Evolutionary conservation across 495 filamentous ascomycete species (phyloP).

Genomic region (Poronia punctata): DNA sequence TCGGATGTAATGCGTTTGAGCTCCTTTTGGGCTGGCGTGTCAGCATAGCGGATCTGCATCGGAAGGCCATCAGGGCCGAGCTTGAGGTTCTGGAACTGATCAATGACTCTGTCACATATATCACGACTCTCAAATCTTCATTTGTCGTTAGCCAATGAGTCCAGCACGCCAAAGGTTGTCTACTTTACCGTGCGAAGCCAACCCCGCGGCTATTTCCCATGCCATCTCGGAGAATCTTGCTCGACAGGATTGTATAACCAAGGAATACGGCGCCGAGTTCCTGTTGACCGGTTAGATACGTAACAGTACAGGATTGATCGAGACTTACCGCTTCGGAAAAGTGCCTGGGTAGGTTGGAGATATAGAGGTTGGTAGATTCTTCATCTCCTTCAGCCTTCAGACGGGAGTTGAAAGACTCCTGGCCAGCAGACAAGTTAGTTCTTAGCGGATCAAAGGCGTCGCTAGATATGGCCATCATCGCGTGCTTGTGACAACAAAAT

Average conservation of each 20-base stretch:
- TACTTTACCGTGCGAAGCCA: constrained; percentile 83
- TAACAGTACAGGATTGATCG: constrained; percentile 3
- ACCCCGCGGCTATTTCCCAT: constrained; percentile 92
- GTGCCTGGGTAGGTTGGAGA: constrained; percentile 85
- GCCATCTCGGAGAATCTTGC: constrained; percentile 85
- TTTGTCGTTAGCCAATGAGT: constrained; percentile 16
- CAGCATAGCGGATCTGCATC: constrained; percentile 91
- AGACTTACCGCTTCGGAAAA: constrained; percentile 77
- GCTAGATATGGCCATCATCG: constrained; percentile 5
- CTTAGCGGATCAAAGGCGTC: constrained; percentile 9
- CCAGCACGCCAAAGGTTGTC: neutral
- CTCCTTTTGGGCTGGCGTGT: constrained; percentile 91
- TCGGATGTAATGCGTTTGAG: constrained; percentile 91
- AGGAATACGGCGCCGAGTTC: constrained; percentile 72
- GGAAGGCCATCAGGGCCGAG: constrained; percentile 66
- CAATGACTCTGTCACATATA: constrained; percentile 78
- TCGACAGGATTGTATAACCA: constrained; percentile 77
- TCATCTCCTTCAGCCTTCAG: constrained; percentile 87
- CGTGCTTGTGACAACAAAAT: constrained; percentile 5
- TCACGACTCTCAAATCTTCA: constrained; percentile 78
- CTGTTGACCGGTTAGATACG: constrained; percentile 30
- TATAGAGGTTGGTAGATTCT: constrained; percentile 87
- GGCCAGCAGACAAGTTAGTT: constrained; percentile 9
- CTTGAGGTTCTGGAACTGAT: constrained; percentile 67
- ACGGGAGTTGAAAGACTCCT: constrained; percentile 95